Evolutionary conservation across 2,329 filamentous ascomycete genomes (phyloP).

Genomic region (Conoideocrella luteorostrata): DNA sequence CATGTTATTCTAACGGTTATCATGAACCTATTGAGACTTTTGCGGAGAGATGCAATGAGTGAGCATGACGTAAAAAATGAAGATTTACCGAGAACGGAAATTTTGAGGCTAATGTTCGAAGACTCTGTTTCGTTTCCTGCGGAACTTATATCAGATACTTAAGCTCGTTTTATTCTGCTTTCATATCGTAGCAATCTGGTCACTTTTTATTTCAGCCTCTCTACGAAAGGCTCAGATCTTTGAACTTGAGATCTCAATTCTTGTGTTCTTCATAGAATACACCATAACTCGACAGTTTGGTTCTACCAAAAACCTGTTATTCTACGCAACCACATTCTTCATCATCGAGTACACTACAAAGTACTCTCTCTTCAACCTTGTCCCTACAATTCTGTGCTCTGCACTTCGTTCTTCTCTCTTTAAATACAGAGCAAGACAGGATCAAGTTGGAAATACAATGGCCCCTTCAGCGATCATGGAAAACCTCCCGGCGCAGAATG

Average conservation of each 20-base stretch:
- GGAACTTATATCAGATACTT: neutral
- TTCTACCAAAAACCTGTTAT: no score
- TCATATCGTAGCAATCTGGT: no score
- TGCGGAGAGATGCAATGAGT: neutral
- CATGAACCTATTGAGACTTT: no score
- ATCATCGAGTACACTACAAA: no score
- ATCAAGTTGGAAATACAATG: conserved; percentile 12
- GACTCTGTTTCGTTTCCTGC: neutral
- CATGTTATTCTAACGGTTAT: no score
- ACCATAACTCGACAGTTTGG: no score
- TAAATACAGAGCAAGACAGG: neutral
- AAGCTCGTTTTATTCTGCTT: neutral
- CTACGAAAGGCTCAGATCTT: no score
- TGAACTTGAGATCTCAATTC: no score
- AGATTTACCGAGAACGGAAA: neutral
- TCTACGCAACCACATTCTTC: no score
- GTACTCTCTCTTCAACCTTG: no score
- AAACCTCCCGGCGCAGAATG: conserved; percentile 8
- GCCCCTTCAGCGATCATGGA: conserved; percentile 19
- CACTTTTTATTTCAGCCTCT: neutral
- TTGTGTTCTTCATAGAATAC: no score
- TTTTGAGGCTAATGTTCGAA: neutral
- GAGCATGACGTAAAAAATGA: conserved; percentile 1
- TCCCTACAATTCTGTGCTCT: neutral
- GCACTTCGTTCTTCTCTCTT: neutral